phyloP scores from a whole-genome alignment of 306 rosid genomes.

The Castanopsis chinensis region DNA sequence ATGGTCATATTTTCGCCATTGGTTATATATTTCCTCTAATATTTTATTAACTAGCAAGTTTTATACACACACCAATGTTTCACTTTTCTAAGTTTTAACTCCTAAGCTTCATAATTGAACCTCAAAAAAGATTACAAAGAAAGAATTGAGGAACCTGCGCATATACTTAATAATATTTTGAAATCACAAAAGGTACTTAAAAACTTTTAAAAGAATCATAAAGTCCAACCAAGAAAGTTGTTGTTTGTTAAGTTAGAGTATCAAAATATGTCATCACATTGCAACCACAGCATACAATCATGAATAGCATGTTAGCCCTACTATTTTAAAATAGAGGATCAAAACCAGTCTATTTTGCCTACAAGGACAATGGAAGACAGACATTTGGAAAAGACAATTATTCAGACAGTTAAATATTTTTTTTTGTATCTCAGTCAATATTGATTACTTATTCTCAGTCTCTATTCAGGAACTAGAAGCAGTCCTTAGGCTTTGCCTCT shows the following conservation, averaged over 20 bases:
- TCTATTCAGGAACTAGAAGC: not conserved
- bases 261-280: not conserved
- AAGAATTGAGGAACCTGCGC: not conserved
- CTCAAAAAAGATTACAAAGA: not conserved
- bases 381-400: not conserved
- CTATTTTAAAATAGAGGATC: not conserved
- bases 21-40: too few relatives aligned
- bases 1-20: too few relatives aligned
- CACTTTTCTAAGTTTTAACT: too few relatives aligned
- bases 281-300: not conserved
- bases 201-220: too few relatives aligned
- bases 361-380: conserved; percentile 2
- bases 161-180: not conserved
- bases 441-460: not conserved
- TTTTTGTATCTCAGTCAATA: not conserved
- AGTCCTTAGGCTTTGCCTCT: not conserved
- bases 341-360: not conserved
- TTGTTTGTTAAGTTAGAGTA: not conserved
- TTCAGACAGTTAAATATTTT: too few relatives aligned
- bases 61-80: too few relatives aligned
- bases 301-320: not conserved
- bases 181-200: not conserved
- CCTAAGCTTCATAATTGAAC: too few relatives aligned
- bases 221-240: not conserved
- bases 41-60: too few relatives aligned